phyloP scores from a whole-genome alignment of 2,329 filamentous ascomycete genomes.

The Penicillium sp. region DNA sequence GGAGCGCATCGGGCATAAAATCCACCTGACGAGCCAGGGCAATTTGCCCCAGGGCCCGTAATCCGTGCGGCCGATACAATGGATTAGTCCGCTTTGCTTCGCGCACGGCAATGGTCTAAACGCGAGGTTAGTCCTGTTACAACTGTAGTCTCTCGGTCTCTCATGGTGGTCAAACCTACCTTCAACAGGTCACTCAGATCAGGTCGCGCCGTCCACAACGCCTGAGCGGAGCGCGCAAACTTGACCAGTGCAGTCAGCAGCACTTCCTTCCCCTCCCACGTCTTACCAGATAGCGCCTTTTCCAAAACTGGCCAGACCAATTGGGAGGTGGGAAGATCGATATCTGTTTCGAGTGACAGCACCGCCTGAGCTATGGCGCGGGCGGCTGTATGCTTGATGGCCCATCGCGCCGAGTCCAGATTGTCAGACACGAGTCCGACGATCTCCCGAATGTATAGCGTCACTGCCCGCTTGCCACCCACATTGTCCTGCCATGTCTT shows the following conservation, averaged over 20 bases:
- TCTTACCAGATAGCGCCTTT: slow-evolving; percentile 77
- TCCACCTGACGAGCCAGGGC: slow-evolving; percentile 63
- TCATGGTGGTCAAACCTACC: slow-evolving; percentile 41
- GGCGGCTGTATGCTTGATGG: slow-evolving; percentile 80
- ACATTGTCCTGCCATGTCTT: slow-evolving; percentile 90
- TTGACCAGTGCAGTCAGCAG: slow-evolving; percentile 73
- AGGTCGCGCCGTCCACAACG: slow-evolving; percentile 53
- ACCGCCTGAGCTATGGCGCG: slow-evolving; percentile 72
- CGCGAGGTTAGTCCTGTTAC: slow-evolving; percentile 14
- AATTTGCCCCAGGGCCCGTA: slow-evolving; percentile 67
- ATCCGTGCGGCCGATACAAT: slow-evolving; percentile 71
- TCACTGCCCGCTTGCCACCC: slow-evolving; percentile 73
- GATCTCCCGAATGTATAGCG: slow-evolving; percentile 81
- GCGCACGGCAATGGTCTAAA: slow-evolving; percentile 61
- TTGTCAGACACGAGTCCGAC: slow-evolving; percentile 60
- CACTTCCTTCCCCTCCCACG: slow-evolving; percentile 85
- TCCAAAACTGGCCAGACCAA: slow-evolving; percentile 79
- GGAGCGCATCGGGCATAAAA: slow-evolving; percentile 61
- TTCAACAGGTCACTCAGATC: slow-evolving; percentile 64
- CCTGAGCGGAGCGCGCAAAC: slow-evolving; percentile 63
- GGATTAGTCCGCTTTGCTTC: slow-evolving; percentile 91
- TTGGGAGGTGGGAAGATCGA: slow-evolving; percentile 55
- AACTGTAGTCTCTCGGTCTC: neutral
- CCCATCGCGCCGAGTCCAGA: slow-evolving; percentile 79
- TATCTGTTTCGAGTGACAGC: slow-evolving; percentile 55